Percentiles rank a stretch among this genome's conserved stretches.
Conservation (phyloP, 2,329 filamentous ascomycete species). For the Neofusicoccum umdonicola region DNA sequence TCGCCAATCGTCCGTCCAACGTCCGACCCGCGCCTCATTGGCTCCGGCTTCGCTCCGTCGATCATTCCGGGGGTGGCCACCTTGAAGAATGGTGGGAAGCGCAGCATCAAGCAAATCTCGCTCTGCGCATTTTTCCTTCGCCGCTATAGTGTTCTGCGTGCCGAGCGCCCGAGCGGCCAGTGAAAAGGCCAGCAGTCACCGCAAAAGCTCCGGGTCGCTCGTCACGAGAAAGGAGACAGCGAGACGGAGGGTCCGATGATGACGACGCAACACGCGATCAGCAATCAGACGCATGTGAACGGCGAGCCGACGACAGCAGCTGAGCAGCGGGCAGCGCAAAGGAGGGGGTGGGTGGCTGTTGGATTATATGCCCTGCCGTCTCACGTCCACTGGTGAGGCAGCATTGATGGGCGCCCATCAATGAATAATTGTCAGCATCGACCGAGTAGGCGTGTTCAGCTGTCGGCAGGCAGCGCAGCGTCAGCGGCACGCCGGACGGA, state of each 20-base stretch:
- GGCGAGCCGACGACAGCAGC: not conserved
- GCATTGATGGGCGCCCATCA: not conserved
- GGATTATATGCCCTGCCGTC: not conserved
- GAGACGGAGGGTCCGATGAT: not conserved
- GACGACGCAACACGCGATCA: not conserved
- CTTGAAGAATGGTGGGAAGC: too few relatives aligned
- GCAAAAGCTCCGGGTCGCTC: not conserved
- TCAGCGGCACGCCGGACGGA: too few relatives aligned
- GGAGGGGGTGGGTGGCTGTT: too few relatives aligned
- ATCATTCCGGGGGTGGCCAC: conserved; percentile 14
- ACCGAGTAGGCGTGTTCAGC: not conserved
- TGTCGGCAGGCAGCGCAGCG: not conserved
- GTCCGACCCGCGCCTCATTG: not conserved
- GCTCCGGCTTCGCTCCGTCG: conserved; percentile 8
- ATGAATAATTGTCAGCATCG: not conserved
- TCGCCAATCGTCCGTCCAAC: not conserved
- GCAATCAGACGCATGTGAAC: not conserved
- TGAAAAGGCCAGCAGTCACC: not conserved
- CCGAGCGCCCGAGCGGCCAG: not conserved
- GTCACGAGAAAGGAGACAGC: not conserved
- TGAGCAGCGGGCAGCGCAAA: not conserved
- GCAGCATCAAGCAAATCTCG: too few relatives aligned
- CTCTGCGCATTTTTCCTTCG: too few relatives aligned
- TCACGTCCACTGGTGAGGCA: not conserved
- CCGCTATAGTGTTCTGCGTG: not conserved